Evolutionary conservation across 176 grass and related monocot species (phyloP), one percentile per base, ranked within the genome.

Genomic region (Echinochloa phyllopogon): DNA sequence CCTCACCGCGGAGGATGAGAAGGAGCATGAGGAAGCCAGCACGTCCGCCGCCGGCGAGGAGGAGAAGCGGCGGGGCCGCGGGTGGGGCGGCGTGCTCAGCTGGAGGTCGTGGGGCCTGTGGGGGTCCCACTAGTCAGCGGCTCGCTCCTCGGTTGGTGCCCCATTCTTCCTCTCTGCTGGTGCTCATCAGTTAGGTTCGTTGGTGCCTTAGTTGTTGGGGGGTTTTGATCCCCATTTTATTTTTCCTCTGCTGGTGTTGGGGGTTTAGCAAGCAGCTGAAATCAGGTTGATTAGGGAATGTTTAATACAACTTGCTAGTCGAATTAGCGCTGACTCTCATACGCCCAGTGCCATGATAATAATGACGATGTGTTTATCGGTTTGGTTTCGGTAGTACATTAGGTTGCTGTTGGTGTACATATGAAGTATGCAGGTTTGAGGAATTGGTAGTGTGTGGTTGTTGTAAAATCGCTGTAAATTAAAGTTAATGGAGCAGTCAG

Each of bases 51-150:
- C 18, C 23, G 55, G 9, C 47, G 94, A 71, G 10, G 88, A 84
- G 5, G 84, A 80, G 60, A 89, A 93, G 49, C 65, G 77, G 91
- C 82, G 87, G 55, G 29, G 29, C 1, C 78, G 89, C 3, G 87
- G 84, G 6, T 87, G 89, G 91, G 86, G 90, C 56, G 61, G 72
- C 47, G 20, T 88, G 47, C 50, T 89, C 2, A 51, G 12, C 68
- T 89, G 58, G 87, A 69, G 68, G 67, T 29, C 37, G 7, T 85
- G 88, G 82, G n/a, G 69, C 53, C 63, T 64, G 3, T 97, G 76
- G 75, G 74, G 82, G 82, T 39, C 87, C 81, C 81, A 84, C 74
- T 84, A 74, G 59, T 79, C 75, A 50, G 62, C 59, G 51, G 42
- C 20, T 57, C 53, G 20, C 20, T n/a, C 15, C 49, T 17, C 7